Conservation (phyloP, 176 grass and related monocot species). For the Musa acuminata region DNA sequence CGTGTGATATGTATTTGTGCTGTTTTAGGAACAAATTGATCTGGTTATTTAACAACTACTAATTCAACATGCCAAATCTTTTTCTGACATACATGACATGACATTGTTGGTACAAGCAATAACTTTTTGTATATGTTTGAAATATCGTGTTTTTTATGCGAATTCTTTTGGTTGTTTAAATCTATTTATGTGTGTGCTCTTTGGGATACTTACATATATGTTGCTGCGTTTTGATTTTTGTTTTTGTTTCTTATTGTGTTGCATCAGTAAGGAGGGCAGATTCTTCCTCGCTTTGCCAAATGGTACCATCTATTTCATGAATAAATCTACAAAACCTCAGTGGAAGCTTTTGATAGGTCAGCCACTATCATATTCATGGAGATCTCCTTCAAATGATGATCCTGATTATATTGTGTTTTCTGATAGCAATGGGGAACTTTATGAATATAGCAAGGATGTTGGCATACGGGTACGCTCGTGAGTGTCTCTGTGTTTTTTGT, state of each 20-base stretch:
- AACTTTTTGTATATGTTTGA: not conserved
- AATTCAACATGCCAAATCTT: not conserved
- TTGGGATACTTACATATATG: not conserved
- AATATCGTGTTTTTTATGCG: not conserved
- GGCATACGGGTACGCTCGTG: not conserved
- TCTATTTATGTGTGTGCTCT: not conserved
- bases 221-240: not conserved
- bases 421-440: conserved; percentile 6
- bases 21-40: not conserved
- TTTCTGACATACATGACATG: not conserved
- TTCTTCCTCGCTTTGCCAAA: conserved; percentile 3
- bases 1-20: not conserved
- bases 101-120: not conserved
- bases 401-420: conserved; percentile 5
- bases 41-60: not conserved
- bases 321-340: conserved; percentile 1
- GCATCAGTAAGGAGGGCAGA: not conserved
- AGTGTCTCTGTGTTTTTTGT: not conserved
- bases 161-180: not conserved
- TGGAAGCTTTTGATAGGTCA: conserved; percentile 8
- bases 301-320: conserved; percentile 11
- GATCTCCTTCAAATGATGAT: not conserved
- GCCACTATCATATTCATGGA: conserved; percentile 14
- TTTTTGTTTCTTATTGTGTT: not conserved
- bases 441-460: conserved; percentile 8